Evolutionary conservation across 169 alveolate genomes (phyloP), one percentile per base, ranked within the genome.

Genomic region (Eimeria zaria): DNA sequence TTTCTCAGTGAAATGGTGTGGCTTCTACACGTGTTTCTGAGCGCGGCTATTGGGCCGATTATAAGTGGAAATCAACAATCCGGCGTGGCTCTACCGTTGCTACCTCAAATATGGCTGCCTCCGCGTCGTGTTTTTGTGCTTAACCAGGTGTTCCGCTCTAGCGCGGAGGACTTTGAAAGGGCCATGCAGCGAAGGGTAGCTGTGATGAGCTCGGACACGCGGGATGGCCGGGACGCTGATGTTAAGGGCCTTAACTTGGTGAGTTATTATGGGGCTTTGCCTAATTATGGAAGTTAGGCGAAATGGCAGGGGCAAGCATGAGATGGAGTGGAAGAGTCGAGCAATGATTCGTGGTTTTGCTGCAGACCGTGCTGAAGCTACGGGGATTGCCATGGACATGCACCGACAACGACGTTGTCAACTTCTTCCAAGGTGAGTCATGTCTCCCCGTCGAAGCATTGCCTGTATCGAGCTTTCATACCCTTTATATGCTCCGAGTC

Each of bases 351-450:
- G 7, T 46, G 39, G 27, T 39, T 44, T 39, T 46, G 30, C 46
- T 92, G 69, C 95, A 95, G 94, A 69, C 95, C 0, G 97, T 97
- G 51, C 90, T 97, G 53, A 87, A 95, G 39, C 95, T 97, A 27
- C 96, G 98, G 44, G 98, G 98, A 55, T 91, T 97, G 62, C 98
- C 98, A 36, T 97, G 98, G 98, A 74, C 97, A n/a, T 89, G 97
- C 89, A 97, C 95, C 18, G 98, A 96, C 58, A 12, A 27, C 67
- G 97, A 97, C 30, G 91, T 97, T 39, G 97, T 95, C 78, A 58
- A 96, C 39, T 97, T 97, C 88, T 97, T 97, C 36, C 87, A 89
- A 55, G 97, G 97, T 95, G 30, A 27, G 95, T 69, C 60, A 16
- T 36, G 0, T 73, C 27, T 16, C 81, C 51, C 55, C 39, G 27